These are phyloP conservation scores for Tillandsia leiboldiana DNA, from an alignment of 176 grass and related monocot genomes.

Conservation along the genomic window DNA sequence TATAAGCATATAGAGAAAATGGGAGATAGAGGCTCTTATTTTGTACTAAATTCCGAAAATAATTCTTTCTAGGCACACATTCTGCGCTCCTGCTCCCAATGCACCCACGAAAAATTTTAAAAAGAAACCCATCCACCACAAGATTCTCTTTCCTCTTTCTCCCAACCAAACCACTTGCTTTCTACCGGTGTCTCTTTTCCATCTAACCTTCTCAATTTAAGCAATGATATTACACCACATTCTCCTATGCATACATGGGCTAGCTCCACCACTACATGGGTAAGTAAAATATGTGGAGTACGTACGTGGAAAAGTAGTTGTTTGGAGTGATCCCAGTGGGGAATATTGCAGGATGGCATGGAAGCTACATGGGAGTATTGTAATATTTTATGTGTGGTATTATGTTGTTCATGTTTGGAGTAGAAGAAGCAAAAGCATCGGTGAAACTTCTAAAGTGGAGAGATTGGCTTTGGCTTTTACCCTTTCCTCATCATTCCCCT, in stretches of 20 bases:
- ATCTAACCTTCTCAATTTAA: too few relatives aligned
- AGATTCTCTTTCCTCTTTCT: neutral
- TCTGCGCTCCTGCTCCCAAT: slow-evolving; percentile 90
- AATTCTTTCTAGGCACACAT: slow-evolving; percentile 84
- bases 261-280: too few relatives aligned
- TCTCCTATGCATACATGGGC: too few relatives aligned
- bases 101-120: slow-evolving; percentile 13
- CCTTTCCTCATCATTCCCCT: slow-evolving; percentile 51
- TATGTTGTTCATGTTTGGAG: neutral
- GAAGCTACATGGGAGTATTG: neutral
- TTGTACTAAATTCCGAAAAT: slow-evolving; percentile 34
- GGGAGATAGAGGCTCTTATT: slow-evolving; percentile 17
- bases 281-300: neutral
- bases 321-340: slow-evolving; percentile 20
- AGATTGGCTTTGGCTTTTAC: slow-evolving; percentile 8
- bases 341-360: slow-evolving; percentile 20
- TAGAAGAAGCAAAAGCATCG: slow-evolving; percentile 2
- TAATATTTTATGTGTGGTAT: neutral
- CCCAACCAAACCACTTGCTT: neutral
- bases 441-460: slow-evolving; percentile 6
- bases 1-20: slow-evolving; percentile 14
- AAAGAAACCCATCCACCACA: neutral
- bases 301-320: slow-evolving; percentile 13
- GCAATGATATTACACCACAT: too few relatives aligned
- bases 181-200: too few relatives aligned